Evolutionary conservation across 352 stramenopile genomes (phyloP), one percentile per base, ranked within the genome.

Genomic region (Globisporangium irregulare): DNA sequence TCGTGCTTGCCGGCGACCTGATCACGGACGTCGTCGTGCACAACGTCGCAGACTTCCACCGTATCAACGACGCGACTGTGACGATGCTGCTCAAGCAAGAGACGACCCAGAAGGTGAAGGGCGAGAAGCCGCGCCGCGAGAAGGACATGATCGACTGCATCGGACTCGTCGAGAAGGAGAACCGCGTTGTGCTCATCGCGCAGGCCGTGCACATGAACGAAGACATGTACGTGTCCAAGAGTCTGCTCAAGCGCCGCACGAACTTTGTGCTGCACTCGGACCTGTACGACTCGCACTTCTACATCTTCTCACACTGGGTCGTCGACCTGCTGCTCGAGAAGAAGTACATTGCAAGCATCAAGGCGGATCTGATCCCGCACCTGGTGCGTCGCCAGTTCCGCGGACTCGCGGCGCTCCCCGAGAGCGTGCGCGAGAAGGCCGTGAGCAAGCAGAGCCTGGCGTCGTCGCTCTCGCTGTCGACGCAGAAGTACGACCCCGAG

Each of bases 131-230:
- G 10, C 79, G 85, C 27, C 78, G 85, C 9, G 87, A 93, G 22
- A 91, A 92, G 38, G 86, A 94, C 67, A 88, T 93, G 78, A 90
- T 82, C 48, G 86, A 94, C 70, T 94, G 85, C 67, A 87, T 94
- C 68, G 87, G 77, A 1, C 76, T 94, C 8, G 76, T 84, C 1
- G 76, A 88, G 55, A 80, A 86, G 64, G 80, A 91, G 54, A 79
- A 86, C 66, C 85, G 87, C 56, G 84, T 94, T 6, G 82, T 93
- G 27, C 62, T 91, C 14, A 70, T 92, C 24, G 81, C 82, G 27
- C 84, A 91, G 61, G 82, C 82, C 2, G 83, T 93, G 70, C 86
- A 92, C 70, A 88, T 92, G 79, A 90, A 89, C 68, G 84, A 94
- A 69, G 81, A 92, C 69, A 69, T 94, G 72, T 88, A 89, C 72